These are phyloP conservation scores for Chlamydomonas applanata DNA, from an alignment of 139 green algal species.

Conservation along the genomic window DNA sequence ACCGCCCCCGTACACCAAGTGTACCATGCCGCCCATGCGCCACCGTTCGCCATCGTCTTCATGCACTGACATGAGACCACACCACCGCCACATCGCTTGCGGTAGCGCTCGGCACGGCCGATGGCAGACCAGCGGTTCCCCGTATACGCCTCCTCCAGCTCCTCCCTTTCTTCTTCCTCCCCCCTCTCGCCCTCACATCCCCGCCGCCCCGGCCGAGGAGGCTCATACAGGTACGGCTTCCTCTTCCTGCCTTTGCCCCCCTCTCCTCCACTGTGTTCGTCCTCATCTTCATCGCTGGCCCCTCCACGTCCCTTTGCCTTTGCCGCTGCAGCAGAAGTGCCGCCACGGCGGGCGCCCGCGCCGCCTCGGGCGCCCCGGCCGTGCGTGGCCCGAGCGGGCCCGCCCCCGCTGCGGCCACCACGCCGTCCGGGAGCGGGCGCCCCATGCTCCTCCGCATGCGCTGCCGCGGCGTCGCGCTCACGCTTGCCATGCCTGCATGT, in stretches of 20 bases:
- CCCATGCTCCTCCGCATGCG: too few relatives aligned
- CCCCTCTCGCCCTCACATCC: constrained; percentile 59
- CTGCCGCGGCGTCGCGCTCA: constrained; percentile 35
- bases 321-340: too few relatives aligned
- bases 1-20: too few relatives aligned
- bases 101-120: constrained; percentile 67
- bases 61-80: constrained; percentile 26
- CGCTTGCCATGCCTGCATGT: constrained; percentile 42
- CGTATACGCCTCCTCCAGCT: constrained; percentile 50
- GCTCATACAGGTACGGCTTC: not conserved
- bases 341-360: not conserved
- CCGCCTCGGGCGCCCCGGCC: not conserved
- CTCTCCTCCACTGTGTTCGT: too few relatives aligned
- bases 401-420: too few relatives aligned
- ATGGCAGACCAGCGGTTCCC: constrained; percentile 74
- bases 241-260: constrained; percentile 8
- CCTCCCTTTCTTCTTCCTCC: constrained; percentile 13
- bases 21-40: too few relatives aligned
- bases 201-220: too few relatives aligned
- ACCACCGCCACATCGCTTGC: constrained; percentile 60
- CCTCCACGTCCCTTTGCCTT: too few relatives aligned
- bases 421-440: too few relatives aligned
- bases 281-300: too few relatives aligned
- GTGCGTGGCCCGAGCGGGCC: too few relatives aligned
- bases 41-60: too few relatives aligned